Evolutionary conservation across 257 asterid species (phyloP).

Genomic region (Capsicum baccatum): DNA sequence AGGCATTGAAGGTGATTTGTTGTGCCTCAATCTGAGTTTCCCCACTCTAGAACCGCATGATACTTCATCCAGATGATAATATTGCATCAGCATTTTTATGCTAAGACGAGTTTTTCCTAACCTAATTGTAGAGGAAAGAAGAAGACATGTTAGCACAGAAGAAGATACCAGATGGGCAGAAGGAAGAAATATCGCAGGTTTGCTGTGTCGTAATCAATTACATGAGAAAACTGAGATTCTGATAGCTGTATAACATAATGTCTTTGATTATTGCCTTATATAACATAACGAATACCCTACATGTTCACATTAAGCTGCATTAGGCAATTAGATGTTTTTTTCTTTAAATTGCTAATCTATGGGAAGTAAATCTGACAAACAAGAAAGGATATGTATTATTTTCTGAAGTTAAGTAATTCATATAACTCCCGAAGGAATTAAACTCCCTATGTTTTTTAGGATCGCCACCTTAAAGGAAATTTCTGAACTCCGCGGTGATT

Average conservation of each 20-base stretch:
- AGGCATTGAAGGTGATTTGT: conserved; percentile 77
- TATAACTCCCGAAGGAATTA: not conserved
- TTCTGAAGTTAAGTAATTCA: not conserved
- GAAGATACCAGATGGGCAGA: conserved; percentile 92
- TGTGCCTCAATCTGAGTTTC: not conserved
- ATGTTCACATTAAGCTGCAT: not conserved
- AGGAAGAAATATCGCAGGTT: conserved; percentile 97
- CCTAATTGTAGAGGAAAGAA: conserved; percentile 66
- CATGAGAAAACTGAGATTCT: conserved; percentile 23
- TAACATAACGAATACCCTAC: not conserved
- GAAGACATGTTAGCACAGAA: conserved; percentile 98
- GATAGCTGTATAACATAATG: not conserved
- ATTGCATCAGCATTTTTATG: conserved; percentile 36
- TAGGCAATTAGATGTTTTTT: not conserved
- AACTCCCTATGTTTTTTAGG: not conserved
- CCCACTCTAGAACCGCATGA: conserved; percentile 2
- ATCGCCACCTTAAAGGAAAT: not conserved
- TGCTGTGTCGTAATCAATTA: conserved; percentile 33
- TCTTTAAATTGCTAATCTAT: conserved; percentile 9
- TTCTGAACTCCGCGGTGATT: conserved; percentile 24
- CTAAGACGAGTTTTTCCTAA: conserved; percentile 39
- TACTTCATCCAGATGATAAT: conserved; percentile 26
- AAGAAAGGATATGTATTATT: not conserved
- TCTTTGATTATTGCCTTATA: not conserved
- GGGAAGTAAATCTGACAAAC: conserved; percentile 8